Conservation (phyloP, 1,139 yeast species). For the Entelexis paramagnoliae region DNA sequence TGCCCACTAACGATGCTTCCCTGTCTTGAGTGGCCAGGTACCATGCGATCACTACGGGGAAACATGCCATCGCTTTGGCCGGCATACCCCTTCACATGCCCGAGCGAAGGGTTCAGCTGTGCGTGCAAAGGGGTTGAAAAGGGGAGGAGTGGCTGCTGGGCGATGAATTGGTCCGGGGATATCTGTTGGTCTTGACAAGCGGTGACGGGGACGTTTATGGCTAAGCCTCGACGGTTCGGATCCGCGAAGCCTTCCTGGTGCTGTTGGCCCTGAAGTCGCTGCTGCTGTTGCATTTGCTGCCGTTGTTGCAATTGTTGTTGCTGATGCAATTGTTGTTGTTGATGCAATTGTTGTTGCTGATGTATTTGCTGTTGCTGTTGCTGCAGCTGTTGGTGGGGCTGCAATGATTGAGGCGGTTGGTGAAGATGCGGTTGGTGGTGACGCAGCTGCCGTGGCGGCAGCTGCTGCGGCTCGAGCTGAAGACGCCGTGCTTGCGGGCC, state of each 20-base stretch:
- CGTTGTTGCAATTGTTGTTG: neutral
- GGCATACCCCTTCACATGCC: neutral
- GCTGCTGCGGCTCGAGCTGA: neutral
- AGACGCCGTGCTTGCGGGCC: neutral
- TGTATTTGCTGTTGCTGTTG: neutral
- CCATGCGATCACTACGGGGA: neutral
- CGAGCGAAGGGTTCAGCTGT: neutral
- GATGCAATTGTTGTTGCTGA: neutral
- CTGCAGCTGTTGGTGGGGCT: neutral
- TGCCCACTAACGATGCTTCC: neutral
- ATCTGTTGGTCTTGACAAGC: neutral
- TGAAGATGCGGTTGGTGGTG: neutral
- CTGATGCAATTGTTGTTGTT: too few species aligned
- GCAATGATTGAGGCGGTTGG: neutral
- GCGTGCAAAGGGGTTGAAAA: neutral
- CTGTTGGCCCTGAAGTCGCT: neutral
- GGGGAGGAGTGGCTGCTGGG: constrained; percentile 1
- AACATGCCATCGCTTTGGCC: neutral
- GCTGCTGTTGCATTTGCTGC: neutral
- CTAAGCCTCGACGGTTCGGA: neutral
- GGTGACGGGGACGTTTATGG: neutral
- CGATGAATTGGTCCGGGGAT: neutral
- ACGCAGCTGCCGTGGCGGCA: too few species aligned
- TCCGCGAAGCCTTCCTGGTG: neutral
- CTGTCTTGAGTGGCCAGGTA: neutral